Base-by-base conservation (phyloP, 805 yeast species). In the Cyberlindnera saturnus region DNA sequence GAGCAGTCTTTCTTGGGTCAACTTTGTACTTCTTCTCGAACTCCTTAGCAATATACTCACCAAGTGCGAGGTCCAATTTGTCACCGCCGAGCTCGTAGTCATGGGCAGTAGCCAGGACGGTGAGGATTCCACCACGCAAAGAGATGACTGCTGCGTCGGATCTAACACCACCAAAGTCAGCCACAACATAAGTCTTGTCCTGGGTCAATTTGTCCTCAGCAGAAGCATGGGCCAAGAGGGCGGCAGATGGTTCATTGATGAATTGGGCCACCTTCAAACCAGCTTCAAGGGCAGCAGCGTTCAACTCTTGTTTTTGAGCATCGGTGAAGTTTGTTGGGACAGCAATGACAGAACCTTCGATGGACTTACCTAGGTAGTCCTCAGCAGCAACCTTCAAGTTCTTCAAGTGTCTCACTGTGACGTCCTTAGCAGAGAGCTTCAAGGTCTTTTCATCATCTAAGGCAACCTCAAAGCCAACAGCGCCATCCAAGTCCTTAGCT, bases 91-190 rank as follows among this genome's bases (percentile, higher is more conserved):
- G 76, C 42, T 77, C 80, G 55, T 71, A 72, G 63, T 86, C 85
- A 61, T 89, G 96, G 46, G 80, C 79, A 52, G 96, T 87, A 47
- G 95, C 83, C 55, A 93, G 73, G 38, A 88, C 73, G 43, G 99
- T 91, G 69, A 86, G 75, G 53, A 93, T 78, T 59, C 99, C 99
- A 51, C 96, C 96, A 72, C 97, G 82, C 42, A 83, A 86, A 34
- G 97, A 81, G 57, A 93, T 71, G 40, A 93, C 90, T 46, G 98
- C 96, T 49, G 90, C 96, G 62, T 93, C 98, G 34, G 96, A 82
- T 69, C 98, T 79, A 55, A 89, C 75, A 61, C 96, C 97, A 64
- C 99, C 99, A 59, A 93, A 86, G 67, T 93, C 99, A 43, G 95
- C 95, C 54, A 93, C 96, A 39, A 88, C 95, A 59, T 82, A 82